Percentiles rank a stretch among this genome's conserved stretches.
Evolutionary conservation across 495 filamentous ascomycete species (phyloP).

Genomic region (Chlorociboria aeruginascens): DNA sequence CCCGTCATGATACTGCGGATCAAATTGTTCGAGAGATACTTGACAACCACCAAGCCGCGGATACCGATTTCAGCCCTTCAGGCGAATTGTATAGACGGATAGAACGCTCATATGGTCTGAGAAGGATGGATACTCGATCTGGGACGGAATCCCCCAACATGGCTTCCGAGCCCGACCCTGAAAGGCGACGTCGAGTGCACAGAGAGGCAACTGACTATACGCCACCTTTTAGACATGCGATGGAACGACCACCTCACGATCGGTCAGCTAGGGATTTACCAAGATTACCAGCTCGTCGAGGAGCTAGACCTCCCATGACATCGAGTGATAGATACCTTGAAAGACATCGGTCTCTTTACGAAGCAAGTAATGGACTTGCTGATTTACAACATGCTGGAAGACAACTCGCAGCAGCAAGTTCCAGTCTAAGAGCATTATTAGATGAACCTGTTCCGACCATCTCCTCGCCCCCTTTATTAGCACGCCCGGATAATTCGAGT

Average conservation of each 20-base stretch:
- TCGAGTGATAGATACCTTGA: slow-evolving; percentile 22
- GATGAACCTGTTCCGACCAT: slow-evolving; percentile 32
- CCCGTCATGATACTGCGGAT: slow-evolving; percentile 26
- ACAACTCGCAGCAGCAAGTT: slow-evolving; percentile 30
- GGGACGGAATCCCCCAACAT: neutral
- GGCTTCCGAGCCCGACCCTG: slow-evolving; percentile 9
- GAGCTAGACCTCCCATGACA: slow-evolving; percentile 20
- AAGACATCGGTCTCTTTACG: slow-evolving; percentile 16
- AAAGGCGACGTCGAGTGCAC: neutral
- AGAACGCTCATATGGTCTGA: slow-evolving; percentile 27
- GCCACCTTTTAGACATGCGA: slow-evolving; percentile 5
- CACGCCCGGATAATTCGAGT: slow-evolving; percentile 22
- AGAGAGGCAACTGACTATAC: slow-evolving; percentile 2
- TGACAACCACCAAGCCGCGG: slow-evolving; percentile 24
- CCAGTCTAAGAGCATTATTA: slow-evolving; percentile 32
- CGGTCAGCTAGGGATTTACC: slow-evolving; percentile 5
- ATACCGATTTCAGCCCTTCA: slow-evolving; percentile 25
- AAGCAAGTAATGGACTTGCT: slow-evolving; percentile 10
- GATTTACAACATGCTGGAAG: slow-evolving; percentile 16
- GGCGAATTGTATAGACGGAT: slow-evolving; percentile 32
- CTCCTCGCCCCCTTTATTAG: slow-evolving; percentile 27
- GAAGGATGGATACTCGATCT: neutral
- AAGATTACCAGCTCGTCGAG: slow-evolving; percentile 5
- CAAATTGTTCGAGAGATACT: slow-evolving; percentile 27
- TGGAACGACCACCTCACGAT: neutral